Base-by-base conservation (phyloP, 2,329 filamentous ascomycete species). In the Cryphonectria parasitica region DNA sequence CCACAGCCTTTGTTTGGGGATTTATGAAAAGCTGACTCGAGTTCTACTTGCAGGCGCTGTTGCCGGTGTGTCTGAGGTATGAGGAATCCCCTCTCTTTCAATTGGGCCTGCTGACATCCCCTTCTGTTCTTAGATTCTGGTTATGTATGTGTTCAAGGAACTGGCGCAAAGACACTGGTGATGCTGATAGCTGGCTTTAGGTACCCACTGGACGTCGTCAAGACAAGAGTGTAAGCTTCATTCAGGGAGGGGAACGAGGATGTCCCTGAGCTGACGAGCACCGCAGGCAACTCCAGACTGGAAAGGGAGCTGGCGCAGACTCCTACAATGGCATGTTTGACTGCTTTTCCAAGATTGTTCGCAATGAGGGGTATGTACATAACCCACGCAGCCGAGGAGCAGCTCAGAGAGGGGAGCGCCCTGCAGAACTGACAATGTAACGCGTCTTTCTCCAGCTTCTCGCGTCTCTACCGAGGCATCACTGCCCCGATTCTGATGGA, bases 181-280 rank as follows among this genome's bases (percentile, higher is more conserved):
- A 66, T 72, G 60, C 70, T 73, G n/a, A 69, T 64, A 10, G 15
- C 39, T 36, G 71, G 43, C 66, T 71, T 71, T 80, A 98, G 95
- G 96, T 99, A 99, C 86, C 96, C 96, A 76, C 87, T 99, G 81
- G 96, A 99, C 82, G 96, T 99, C 71, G 94, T 98, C 82, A 98
- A 98, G 89, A 98, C 96, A 75, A 88, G 95, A 91, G 92, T 97
- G 92, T 96, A 89, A 88, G 91, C 81, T 28, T 22, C 31, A 41
- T 36, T 19, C 65, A 61, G 22, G 34, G 22, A 69, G 65, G 63
- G 60, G 43, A 49, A 69, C 67, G 39, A 70, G 62, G 62, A 62
- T 3, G 36, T 17, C 11, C 17, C 36, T n/a, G 25, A 15, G 45
- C 54, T 72, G 61, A 63, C 43, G 45, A 19, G 67, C 65, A 70